A percentile compares a stretch with the other conserved stretches of the same genome.
Conservation (phyloP, 345 rosid species). For the Trapa bicornis region DNA sequence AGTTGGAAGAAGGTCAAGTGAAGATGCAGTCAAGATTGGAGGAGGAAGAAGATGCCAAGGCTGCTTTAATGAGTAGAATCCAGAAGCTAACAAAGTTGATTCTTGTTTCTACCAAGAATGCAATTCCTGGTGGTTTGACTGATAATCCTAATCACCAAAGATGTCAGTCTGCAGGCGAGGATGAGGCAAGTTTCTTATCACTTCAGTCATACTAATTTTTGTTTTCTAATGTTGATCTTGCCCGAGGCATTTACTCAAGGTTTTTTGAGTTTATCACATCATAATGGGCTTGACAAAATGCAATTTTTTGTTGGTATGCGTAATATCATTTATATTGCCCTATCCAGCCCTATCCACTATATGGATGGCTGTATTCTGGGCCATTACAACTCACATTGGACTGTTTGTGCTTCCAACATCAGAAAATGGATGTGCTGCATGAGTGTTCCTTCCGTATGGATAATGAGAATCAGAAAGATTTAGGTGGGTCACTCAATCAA, state of each 20-base stretch:
- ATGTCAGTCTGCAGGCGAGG: conserved; percentile 55
- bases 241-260: background rate
- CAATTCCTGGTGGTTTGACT: conserved; percentile 53
- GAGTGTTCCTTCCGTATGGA: conserved; percentile 51
- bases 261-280: background rate
- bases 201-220: background rate
- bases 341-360: background rate
- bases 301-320: background rate
- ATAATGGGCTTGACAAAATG: background rate
- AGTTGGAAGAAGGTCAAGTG: conserved; percentile 99
- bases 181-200: conserved; percentile 48
- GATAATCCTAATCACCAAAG: conserved; percentile 60
- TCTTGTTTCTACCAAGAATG: conserved; percentile 88
- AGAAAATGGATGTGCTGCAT: conserved; percentile 41
- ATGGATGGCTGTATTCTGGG: background rate
- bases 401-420: conserved; percentile 10
- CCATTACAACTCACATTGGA: background rate
- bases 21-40: conserved; percentile 99
- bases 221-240: background rate
- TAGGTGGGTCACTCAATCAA: conserved; percentile 34
- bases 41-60: conserved; percentile 99
- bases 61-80: conserved; percentile 98
- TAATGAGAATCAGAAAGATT: conserved; percentile 37
- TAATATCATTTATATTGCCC: background rate
- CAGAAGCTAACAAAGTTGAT: conserved; percentile 96